Evolutionary conservation across 2,329 filamentous ascomycete genomes (phyloP), one percentile per base, ranked within the genome.

Genomic region (Epichloe festucae): DNA sequence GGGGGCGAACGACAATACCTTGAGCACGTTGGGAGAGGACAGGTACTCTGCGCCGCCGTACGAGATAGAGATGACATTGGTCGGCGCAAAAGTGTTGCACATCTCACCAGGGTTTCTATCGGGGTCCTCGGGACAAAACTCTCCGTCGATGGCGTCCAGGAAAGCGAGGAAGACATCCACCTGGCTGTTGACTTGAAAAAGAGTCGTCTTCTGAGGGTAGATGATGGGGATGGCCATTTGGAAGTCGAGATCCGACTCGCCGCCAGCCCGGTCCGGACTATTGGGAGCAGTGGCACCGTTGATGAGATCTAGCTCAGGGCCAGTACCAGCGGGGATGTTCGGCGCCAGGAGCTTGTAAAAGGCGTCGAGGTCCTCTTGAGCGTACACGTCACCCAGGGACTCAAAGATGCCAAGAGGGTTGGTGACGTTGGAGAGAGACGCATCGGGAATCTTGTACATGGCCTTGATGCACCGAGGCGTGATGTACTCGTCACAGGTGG

Each of bases 391-490:
- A 27, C 68, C 68, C 11, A 66, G 70, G 51, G 73, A 73, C 56
- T 79, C 75, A 39, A 77, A 75, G 43, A 80, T 72, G 39, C 74
- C 76, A 45, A 74, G 70, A 23, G 67, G 70, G 59, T 79, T 78
- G 54, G 65, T 61, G 6, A n/a, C 10, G 65, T 60, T 53, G 35
- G 54, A 49, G 7, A 63, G 63, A 3, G 59, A 63, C 14, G 68
- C 70, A 14, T 66, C 57, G 15, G 75, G 69, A 48, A 72, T 70
- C 3, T 65, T 59, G 57, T 74, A 77, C 19, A 77, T 63, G 5
- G 74, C 70, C 43, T 70, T 69, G 48, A 80, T 68, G 57, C 79
- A 83, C 42, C 71, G 70, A 0, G 78, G 76, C 0, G 77, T 81
- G 55, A 82, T 79, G 58, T 74, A 72, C 14, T 65, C 63, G 56